Base-by-base conservation (phyloP, 768 basidiomycete genomes). In the Paxillus ammoniavirescens region DNA sequence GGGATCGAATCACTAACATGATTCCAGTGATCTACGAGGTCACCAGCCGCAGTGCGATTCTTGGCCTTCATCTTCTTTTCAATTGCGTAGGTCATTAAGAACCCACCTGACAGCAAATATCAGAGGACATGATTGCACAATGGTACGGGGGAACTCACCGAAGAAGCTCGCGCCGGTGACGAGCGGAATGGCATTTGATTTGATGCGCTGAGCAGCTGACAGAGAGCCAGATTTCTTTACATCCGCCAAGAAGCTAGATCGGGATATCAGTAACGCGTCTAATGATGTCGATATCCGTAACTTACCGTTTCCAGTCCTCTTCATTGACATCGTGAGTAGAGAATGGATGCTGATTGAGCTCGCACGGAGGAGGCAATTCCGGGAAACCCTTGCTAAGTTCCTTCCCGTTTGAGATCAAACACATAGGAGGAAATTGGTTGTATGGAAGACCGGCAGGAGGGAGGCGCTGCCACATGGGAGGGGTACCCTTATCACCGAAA, bases 1-100 rank as follows among this genome's bases (percentile, higher is more conserved):
- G 18, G 15, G 35, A 33, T 14, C 21, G 42, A 33, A 5, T n/a
- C n/a, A 64, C 65, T 4, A 18, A 81, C 81, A 38, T 78, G 72
- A 53, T 82, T 82, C 81, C 81, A 82, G 49, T 68, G 65, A 48
- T 77, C 75, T 14, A 82, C 62, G 1, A 77, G 49, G 17, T 78
- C 68, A 9, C 69, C 71, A 12, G 76, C 77, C 2, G 74, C 70
- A 1, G 58, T 61, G 0, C 64, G 59, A 59, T 77, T 81, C 70
- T 64, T 72, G 42, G 37, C 65, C 65, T 58, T 73, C 72, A 67
- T 68, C 50, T 7, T 64, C 46, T 38, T 58, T 18, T 60, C 59
- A 15, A 64, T 60, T 13, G 18, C 53, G 5, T 7, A 0, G n/a
- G 65, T 61, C 48, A 52, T 35, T 1, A 65, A 10, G 46, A 63